phyloP scores from a whole-genome alignment of 164 flowering plant genomes.

The Liriodendron chinense region DNA sequence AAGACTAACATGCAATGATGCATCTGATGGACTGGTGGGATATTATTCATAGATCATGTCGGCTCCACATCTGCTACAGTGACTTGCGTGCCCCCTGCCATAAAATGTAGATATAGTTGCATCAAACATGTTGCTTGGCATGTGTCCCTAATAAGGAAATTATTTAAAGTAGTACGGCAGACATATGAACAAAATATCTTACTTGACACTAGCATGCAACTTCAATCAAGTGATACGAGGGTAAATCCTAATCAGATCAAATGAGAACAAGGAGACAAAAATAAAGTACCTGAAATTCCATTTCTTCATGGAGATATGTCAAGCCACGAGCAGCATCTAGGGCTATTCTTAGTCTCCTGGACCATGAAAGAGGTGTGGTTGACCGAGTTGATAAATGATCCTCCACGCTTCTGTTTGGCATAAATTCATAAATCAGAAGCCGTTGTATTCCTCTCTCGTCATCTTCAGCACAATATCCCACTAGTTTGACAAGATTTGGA shows the following conservation, averaged over 20 bases:
- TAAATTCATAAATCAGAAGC: slow-evolving; percentile 76
- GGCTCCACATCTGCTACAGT: no score
- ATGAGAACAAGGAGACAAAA: background rate
- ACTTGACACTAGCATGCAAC: background rate
- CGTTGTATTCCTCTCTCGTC: slow-evolving; percentile 96
- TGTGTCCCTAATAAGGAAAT: no score
- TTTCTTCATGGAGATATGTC: slow-evolving; percentile 80
- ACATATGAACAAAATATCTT: no score
- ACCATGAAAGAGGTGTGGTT: slow-evolving; percentile 60
- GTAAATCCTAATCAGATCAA: background rate
- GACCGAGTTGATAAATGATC: slow-evolving; percentile 65
- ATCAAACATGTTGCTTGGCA: no score
- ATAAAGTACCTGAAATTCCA: slow-evolving; percentile 81
- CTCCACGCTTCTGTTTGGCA: slow-evolving; percentile 86
- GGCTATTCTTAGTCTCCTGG: slow-evolving; percentile 76
- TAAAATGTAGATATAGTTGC: no score
- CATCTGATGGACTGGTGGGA: no score
- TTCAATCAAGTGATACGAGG: background rate
- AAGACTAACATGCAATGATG: no score
- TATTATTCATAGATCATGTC: no score
- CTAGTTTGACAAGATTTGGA: slow-evolving; percentile 84
- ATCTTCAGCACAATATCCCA: slow-evolving; percentile 92
- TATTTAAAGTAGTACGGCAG: no score
- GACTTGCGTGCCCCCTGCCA: no score
- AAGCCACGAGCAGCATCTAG: slow-evolving; percentile 90